These are phyloP conservation scores for Yamadazyma nakazawae DNA, from an alignment of 805 yeast species.

Conservation along the genomic window DNA sequence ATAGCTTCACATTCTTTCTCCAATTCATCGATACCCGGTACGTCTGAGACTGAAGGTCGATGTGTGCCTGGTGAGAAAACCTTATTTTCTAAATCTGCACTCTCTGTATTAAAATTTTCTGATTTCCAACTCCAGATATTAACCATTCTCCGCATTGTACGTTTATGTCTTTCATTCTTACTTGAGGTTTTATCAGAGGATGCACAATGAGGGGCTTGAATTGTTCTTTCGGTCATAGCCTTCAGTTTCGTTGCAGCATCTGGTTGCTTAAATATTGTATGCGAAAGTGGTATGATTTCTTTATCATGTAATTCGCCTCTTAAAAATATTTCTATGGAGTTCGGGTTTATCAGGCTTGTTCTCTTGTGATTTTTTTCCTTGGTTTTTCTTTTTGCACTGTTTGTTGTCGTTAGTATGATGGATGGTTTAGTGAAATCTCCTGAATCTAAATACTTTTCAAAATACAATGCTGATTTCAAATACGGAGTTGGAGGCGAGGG, in stretches of 20 bases:
- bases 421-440: background rate
- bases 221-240: background rate
- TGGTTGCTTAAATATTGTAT: conserved; percentile 7
- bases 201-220: background rate
- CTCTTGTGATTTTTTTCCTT: background rate
- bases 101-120: conserved; percentile 3
- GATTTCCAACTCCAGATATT: conserved; percentile 3
- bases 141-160: background rate
- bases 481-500: background rate
- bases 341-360: background rate
- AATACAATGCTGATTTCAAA: background rate
- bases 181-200: background rate
- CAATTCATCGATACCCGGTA: conserved; percentile 20
- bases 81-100: conserved; percentile 20
- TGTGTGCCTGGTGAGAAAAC: conserved; percentile 27
- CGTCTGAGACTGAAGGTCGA: conserved; percentile 19
- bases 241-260: background rate
- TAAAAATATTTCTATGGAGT: conserved; percentile 5
- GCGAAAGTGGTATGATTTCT: conserved; percentile 15
- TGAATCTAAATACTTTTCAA: background rate
- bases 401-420: too few species aligned
- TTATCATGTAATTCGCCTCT: conserved; percentile 11
- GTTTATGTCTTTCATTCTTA: background rate
- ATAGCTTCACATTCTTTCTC: conserved; percentile 3
- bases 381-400: background rate